Evolutionary conservation across 140 eudicot species (phyloP).

Genomic region (Flaveria floridana): DNA sequence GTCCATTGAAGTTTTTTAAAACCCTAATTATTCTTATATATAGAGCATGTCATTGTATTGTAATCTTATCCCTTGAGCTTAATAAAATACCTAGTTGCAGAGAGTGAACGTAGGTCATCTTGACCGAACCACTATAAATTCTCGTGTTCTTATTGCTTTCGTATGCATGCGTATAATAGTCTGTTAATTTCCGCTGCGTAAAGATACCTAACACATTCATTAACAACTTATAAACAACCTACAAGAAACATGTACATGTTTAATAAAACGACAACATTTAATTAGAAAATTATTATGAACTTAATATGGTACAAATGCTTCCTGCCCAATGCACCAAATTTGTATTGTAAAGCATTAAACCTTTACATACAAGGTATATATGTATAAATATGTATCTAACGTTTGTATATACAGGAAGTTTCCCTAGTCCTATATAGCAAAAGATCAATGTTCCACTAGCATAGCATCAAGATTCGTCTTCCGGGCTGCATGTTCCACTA

Average conservation of each 20-base stretch:
- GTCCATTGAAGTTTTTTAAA: too few relatives aligned
- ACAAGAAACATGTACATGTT: background rate
- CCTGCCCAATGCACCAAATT: conserved; percentile 5
- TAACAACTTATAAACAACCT: too few relatives aligned
- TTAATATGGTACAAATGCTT: conserved; percentile 28
- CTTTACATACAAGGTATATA: conserved; percentile 27
- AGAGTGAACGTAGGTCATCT: too few relatives aligned
- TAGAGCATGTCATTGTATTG: too few relatives aligned
- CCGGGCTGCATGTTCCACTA: conserved; percentile 79
- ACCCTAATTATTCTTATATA: too few relatives aligned
- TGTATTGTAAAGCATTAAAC: background rate
- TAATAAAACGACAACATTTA: background rate
- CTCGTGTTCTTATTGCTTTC: too few relatives aligned
- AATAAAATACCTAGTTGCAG: too few relatives aligned
- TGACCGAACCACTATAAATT: too few relatives aligned
- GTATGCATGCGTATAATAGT: too few relatives aligned
- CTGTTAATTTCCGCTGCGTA: too few relatives aligned
- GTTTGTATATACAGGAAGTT: conserved; percentile 36
- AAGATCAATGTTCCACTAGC: conserved; percentile 60
- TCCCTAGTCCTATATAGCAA: conserved; percentile 25
- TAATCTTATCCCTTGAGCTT: too few relatives aligned
- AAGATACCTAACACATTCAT: too few relatives aligned
- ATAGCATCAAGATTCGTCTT: conserved; percentile 74
- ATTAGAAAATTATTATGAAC: background rate
- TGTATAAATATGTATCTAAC: conserved; percentile 36